Evolutionary conservation across 1,284 basidiomycete species (phyloP).

Genomic region (Coniferiporia sulphurascens): DNA sequence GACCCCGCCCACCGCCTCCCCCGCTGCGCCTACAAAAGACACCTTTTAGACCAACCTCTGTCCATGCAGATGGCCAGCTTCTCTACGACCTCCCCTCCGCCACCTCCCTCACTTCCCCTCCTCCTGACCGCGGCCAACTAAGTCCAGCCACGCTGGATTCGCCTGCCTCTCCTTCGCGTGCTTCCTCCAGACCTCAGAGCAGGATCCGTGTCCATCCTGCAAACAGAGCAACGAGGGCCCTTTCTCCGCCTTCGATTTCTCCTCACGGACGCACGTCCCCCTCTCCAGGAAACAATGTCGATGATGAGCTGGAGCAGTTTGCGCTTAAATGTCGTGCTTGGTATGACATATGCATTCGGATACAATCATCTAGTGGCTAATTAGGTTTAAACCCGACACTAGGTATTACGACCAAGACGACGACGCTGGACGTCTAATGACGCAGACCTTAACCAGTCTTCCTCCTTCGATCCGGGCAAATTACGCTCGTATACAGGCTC

Average conservation of each 20-base stretch:
- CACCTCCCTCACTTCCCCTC: slow-evolving; percentile 42
- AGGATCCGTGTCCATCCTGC: slow-evolving; percentile 39
- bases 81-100: slow-evolving; percentile 73
- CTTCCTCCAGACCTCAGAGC: slow-evolving; percentile 40
- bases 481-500: slow-evolving; percentile 70
- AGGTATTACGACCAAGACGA: slow-evolving; percentile 81
- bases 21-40: slow-evolving; percentile 52
- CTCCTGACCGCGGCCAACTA: slow-evolving; percentile 39
- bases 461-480: slow-evolving; percentile 73
- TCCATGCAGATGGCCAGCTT: slow-evolving; percentile 41
- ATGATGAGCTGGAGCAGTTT: slow-evolving; percentile 66
- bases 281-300: slow-evolving; percentile 50
- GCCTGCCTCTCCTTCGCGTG: slow-evolving; percentile 48
- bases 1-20: slow-evolving; percentile 57
- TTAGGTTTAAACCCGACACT: slow-evolving; percentile 8
- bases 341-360: slow-evolving; percentile 34
- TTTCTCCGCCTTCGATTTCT: slow-evolving; percentile 43
- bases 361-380: slow-evolving; percentile 6
- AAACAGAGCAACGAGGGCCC: slow-evolving; percentile 10
- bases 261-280: slow-evolving; percentile 57
- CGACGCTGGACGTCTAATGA: slow-evolving; percentile 65
- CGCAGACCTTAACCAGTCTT: slow-evolving; percentile 69
- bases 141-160: slow-evolving; percentile 47
- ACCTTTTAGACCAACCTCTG: slow-evolving; percentile 39
- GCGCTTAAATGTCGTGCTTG: slow-evolving; percentile 68